Base-by-base conservation (phyloP, 495 filamentous ascomycete genomes). In the Annulohypoxylon moriforme region DNA sequence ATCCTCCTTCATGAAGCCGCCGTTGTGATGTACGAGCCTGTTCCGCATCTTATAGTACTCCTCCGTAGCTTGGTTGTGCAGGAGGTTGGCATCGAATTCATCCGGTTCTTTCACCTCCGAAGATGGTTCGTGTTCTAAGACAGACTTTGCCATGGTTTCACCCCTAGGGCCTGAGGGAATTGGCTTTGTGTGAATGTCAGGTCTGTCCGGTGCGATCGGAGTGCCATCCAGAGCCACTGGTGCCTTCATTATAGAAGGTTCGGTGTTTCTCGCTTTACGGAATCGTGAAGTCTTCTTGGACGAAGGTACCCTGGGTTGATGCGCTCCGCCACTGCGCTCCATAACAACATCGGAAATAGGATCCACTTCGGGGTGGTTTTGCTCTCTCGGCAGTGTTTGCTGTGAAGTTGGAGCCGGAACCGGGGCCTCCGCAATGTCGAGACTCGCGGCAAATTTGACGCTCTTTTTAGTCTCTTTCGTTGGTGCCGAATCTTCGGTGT, bases 31-130 rank as follows among this genome's bases (percentile, higher is more conserved):
- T 64, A 97, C 92, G 82, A 95, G 89, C 61, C 85, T 84, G 74
- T 94, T 96, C 4, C 94, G 89, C 80, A 90, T 84, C 33, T 86
- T 87, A 78, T 95, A 88, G 76, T 94, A 97, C 75, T 97, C 92
- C 47, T 86, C 86, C 25, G 90, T 89, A 7, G 96, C 90, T 76
- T 97, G 90, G 64, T 92, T 88, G 44, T 91, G 86, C 42, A 94
- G 82, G 2, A 94, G 80, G 7, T 85, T 80, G 5, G 92, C 89
- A 64, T 98, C 92, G 38, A 96, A 80, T 46, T 93, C 91, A 55
- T 96, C 89, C 1, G 88, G 87, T 57, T 91, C 89, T 4, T 86
- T 82, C 1, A 83, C 70, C n/a, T 63, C 47, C 2, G 72, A 56
- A 6, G 79, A 68, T 4, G 78, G 62, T 29, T 80, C 76, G 47